These are phyloP conservation scores for Stipa capillata DNA, from an alignment of 176 grass and related monocot genomes.

Conservation along the genomic window DNA sequence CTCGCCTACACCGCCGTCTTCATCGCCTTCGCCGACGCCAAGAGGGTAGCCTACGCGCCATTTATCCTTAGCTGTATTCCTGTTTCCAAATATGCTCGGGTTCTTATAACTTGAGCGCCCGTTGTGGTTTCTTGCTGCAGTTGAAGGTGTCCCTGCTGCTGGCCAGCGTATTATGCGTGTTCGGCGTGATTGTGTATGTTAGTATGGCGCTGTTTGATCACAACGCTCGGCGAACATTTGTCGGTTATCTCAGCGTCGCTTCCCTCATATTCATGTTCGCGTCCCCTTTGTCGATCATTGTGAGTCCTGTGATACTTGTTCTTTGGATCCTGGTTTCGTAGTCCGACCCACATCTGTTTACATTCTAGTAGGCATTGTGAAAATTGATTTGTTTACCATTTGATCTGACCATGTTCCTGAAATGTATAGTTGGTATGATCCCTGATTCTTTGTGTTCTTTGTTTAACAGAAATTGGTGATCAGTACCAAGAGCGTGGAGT, in stretches of 20 bases:
- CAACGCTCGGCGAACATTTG: slow-evolving; percentile 41
- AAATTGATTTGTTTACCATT: neutral
- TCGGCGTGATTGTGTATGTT: slow-evolving; percentile 46
- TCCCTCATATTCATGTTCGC: slow-evolving; percentile 97
- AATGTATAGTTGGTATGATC: no score
- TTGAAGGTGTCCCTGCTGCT: slow-evolving; percentile 64
- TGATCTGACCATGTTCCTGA: neutral
- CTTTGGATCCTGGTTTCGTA: neutral
- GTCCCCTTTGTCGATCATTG: slow-evolving; percentile 83
- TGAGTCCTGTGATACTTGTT: slow-evolving; percentile 18
- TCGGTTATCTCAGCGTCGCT: slow-evolving; percentile 84
- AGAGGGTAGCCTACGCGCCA: slow-evolving; percentile 44
- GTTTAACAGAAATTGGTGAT: slow-evolving; percentile 79
- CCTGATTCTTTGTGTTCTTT: no score
- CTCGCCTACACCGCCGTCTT: slow-evolving; percentile 66
- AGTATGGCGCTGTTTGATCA: slow-evolving; percentile 68
- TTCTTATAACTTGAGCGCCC: no score
- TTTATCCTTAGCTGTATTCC: neutral
- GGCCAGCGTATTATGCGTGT: slow-evolving; percentile 30
- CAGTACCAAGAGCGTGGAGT: slow-evolving; percentile 77
- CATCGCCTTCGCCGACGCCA: slow-evolving; percentile 52
- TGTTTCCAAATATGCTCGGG: no score
- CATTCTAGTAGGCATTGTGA: no score
- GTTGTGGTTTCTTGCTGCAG: slow-evolving; percentile 29
- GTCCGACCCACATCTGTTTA: neutral